Percentiles rank a stretch among this genome's conserved stretches.
phyloP scores from a whole-genome alignment of 306 rosid species.

The Lathyrus aphaca region DNA sequence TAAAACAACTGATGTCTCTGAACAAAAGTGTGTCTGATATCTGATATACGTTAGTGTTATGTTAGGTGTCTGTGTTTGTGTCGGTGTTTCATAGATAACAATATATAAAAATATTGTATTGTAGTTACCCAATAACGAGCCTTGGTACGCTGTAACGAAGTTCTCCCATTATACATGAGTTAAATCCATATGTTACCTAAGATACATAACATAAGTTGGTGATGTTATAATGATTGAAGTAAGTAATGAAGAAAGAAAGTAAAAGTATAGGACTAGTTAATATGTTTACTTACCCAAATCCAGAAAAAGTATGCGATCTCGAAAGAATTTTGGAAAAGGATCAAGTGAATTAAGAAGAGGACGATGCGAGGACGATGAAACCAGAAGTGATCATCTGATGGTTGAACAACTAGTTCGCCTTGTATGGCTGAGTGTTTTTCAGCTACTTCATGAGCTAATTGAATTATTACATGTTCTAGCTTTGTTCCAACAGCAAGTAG shows the following conservation, averaged over 20 bases:
- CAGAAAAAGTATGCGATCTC: slow-evolving; percentile 90
- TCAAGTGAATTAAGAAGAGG: slow-evolving; percentile 85
- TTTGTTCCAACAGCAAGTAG: slow-evolving; percentile 89
- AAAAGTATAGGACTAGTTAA: neutral
- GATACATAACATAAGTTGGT: neutral
- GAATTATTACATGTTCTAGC: slow-evolving; percentile 77
- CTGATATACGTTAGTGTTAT: no score
- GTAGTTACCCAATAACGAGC: slow-evolving; percentile 76
- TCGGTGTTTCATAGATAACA: no score
- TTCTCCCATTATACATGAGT: slow-evolving; percentile 89
- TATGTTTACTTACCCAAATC: slow-evolving; percentile 65
- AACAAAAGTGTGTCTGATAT: no score
- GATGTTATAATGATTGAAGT: neutral
- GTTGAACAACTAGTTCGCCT: slow-evolving; percentile 81
- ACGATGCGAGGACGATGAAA: slow-evolving; percentile 66
- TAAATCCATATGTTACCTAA: slow-evolving; percentile 70
- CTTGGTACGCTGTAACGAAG: slow-evolving; percentile 64
- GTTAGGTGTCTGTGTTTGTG: no score
- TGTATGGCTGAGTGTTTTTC: slow-evolving; percentile 78
- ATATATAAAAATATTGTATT: neutral
- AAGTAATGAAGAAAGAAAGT: neutral
- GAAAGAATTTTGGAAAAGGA: slow-evolving; percentile 94
- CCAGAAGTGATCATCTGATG: slow-evolving; percentile 92
- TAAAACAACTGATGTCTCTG: no score
- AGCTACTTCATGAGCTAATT: slow-evolving; percentile 89